phyloP scores from a whole-genome alignment of 768 basidiomycete genomes.

The Clathrus columnatus region DNA sequence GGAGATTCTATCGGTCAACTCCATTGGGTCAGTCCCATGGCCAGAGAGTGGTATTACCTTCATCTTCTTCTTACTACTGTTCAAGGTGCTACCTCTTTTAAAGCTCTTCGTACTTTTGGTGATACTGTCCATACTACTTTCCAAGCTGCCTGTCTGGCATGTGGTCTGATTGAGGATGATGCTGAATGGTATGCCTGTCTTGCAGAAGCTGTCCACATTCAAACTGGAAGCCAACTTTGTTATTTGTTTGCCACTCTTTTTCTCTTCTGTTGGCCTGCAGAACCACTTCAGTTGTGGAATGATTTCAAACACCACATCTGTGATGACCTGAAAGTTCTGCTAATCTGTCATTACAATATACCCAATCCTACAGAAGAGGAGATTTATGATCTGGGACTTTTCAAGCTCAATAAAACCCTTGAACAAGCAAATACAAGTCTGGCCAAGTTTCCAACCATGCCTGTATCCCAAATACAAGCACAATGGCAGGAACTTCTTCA shows the following conservation, averaged over 20 bases:
- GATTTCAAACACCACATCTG: conserved; percentile 29
- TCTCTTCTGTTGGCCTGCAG: conserved; percentile 18
- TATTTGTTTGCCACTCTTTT: conserved; percentile 34
- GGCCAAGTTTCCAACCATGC: conserved; percentile 13
- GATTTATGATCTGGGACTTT: conserved; percentile 35
- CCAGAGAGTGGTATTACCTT: conserved; percentile 28
- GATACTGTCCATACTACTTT: conserved; percentile 22
- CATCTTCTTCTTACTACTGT: conserved; percentile 30
- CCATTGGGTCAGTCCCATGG: conserved; percentile 28
- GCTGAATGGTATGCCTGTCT: conserved; percentile 35
- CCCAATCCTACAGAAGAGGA: conserved; percentile 23
- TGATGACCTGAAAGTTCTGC: conserved; percentile 28
- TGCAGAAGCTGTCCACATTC: conserved; percentile 30
- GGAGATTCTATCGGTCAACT: conserved; percentile 32
- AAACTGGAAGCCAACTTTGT: conserved; percentile 28
- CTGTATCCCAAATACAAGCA: conserved; percentile 1
- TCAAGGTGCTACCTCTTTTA: conserved; percentile 26
- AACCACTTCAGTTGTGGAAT: conserved; percentile 32
- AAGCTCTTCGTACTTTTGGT: conserved; percentile 14
- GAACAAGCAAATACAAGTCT: conserved; percentile 17
- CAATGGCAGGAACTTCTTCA: conserved; percentile 1
- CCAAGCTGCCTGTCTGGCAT: conserved; percentile 32
- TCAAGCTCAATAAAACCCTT: conserved; percentile 28
- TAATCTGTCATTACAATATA: conserved; percentile 12
- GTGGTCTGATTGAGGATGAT: conserved; percentile 35